A percentile compares a stretch with the other conserved stretches of the same genome.
These are phyloP conservation scores for Primulina eburnea DNA, from an alignment of 257 asterid species.

Conservation along the genomic window DNA sequence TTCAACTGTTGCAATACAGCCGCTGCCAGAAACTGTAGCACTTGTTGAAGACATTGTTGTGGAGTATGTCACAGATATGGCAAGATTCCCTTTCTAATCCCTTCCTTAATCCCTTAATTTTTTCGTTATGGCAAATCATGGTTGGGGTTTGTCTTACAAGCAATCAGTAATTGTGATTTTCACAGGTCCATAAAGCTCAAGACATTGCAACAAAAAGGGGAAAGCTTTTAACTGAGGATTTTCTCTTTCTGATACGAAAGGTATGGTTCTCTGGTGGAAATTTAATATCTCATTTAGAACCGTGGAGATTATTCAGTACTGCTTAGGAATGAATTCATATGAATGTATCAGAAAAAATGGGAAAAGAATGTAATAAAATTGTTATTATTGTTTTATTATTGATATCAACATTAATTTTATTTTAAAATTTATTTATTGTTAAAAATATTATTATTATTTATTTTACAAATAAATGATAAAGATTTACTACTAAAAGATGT, in stretches of 20 bases:
- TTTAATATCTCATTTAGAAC: background rate
- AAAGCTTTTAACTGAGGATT: conserved; percentile 83
- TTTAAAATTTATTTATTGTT: too few relatives aligned
- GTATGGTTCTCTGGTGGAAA: conserved; percentile 33
- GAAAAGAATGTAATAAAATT: too few relatives aligned
- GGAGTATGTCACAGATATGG: conserved; percentile 92
- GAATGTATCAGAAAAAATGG: too few relatives aligned
- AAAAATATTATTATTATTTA: too few relatives aligned
- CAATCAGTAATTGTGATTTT: conserved; percentile 2
- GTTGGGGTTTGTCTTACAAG: background rate
- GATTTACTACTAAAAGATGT: too few relatives aligned
- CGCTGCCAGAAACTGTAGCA: conserved; percentile 85
- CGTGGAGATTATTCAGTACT: background rate
- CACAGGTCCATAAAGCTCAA: conserved; percentile 88
- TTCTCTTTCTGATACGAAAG: conserved; percentile 76
- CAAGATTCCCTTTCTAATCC: conserved; percentile 27
- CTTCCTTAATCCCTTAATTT: background rate
- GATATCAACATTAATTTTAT: too few relatives aligned
- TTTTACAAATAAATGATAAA: too few relatives aligned
- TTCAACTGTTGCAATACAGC: conserved; percentile 45
- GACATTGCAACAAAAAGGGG: conserved; percentile 78
- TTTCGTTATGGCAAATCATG: background rate
- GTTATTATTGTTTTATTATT: too few relatives aligned
- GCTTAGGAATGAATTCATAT: too few relatives aligned
- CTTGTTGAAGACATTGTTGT: conserved; percentile 92